Percentiles rank a stretch among this genome's conserved stretches.
phyloP scores from a whole-genome alignment of 768 basidiomycete genomes.

The Pisolithus orientalis region DNA sequence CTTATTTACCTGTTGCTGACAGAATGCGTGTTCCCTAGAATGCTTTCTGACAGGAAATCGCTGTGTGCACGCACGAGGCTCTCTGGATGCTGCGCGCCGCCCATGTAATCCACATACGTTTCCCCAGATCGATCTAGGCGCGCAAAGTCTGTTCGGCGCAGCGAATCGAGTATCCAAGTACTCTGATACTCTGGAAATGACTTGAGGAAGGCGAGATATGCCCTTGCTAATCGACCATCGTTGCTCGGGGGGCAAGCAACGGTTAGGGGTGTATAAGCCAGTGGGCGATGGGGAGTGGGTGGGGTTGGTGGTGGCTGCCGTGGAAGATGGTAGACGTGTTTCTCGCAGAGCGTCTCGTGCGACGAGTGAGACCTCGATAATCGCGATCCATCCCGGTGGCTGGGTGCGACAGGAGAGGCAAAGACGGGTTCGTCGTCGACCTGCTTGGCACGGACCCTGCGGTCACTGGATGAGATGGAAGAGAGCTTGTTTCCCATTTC shows the following conservation, averaged over 20 bases:
- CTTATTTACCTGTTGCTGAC: conserved; percentile 62
- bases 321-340: conserved; percentile 7
- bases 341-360: conserved; percentile 35
- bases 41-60: conserved; percentile 55
- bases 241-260: conserved; percentile 20
- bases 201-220: conserved; percentile 45
- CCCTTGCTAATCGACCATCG: conserved; percentile 27
- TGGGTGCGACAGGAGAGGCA: conserved; percentile 32
- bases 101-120: conserved; percentile 86
- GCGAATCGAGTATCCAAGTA: conserved; percentile 66
- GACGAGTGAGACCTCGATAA: conserved; percentile 32
- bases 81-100: conserved; percentile 74
- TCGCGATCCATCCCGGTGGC: conserved; percentile 30
- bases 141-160: conserved; percentile 57
- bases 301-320: conserved; percentile 1
- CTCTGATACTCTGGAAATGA: conserved; percentile 49
- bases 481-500: conserved; percentile 28
- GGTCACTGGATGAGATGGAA: conserved; percentile 14
- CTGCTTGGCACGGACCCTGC: conserved; percentile 5
- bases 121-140: conserved; percentile 57
- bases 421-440: conserved; percentile 8
- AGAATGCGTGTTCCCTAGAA: conserved; percentile 83
- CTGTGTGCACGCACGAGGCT: conserved; percentile 67
- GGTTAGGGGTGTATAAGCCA: conserved; percentile 22
- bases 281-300: background rate